Base-by-base conservation (phyloP, 148 eudicot genomes). In the Limonium bicolor region DNA sequence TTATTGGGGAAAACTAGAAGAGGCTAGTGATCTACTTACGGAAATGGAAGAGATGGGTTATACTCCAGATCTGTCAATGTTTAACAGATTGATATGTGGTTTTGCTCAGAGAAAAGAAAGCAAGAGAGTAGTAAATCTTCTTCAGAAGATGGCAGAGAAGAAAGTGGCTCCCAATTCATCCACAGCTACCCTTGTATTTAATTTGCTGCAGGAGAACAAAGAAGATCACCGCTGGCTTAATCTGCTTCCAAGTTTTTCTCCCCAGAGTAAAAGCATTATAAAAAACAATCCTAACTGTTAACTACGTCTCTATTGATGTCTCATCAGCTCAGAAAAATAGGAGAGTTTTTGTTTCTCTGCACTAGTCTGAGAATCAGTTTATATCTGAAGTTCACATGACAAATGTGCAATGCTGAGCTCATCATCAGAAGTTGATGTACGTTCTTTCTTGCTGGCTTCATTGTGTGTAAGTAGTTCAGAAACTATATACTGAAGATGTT, bases 131-230 rank as follows among this genome's bases (percentile, higher is more conserved):
- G 46, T 66, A 6, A 43, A 66, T 27, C 51, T 66, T 40, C 61
- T 59, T 49, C 55, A 55, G 41, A 56, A 59, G 47, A 66, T 66
- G 70, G 50, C 42, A 22, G 51, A 60, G 30, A 66, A 50, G 26
- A 43, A 50, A 13, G 25, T 66, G 6, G 30, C 36, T 13, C 70
- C 70, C 5, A 50, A 54, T 48, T 27, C 53, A 25, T 48, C 54
- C 13, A 65, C 70, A 29, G 18, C 40, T 14, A 5, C 56, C 9
- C 26, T 65, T 21, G 56, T 59, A 28, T 20, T 65, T 10, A 54
- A 54, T 44, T 47, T 59, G 18, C 30, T 65, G 40, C 29, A 55
- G 5, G 51, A 59, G 36, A 46, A 54, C 48, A 56, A 54, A 31
- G 36, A 42, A 19, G 12, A 54, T 31, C 23, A 23, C 18, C 13